Conservation (phyloP, 441 rosid species). For the Adansonia grandidieri region DNA sequence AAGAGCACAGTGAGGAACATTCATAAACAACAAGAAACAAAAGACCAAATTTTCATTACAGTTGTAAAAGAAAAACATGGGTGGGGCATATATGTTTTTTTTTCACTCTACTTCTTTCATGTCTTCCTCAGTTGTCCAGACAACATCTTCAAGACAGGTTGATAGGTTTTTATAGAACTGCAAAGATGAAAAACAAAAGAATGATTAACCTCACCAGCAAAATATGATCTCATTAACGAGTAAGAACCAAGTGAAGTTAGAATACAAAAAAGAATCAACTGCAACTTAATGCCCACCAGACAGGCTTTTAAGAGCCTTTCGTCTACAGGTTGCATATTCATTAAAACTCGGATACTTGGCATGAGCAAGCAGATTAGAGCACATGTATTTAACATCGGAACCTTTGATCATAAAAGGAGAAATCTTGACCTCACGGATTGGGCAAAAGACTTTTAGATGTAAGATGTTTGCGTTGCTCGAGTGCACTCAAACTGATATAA, state of each 20-base stretch:
- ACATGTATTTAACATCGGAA: not conserved
- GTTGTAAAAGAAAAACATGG: constrained; percentile 6
- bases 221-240: not conserved
- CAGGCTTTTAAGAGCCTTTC: not conserved
- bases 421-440: not conserved
- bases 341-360: not conserved
- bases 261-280: not conserved
- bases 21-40: constrained; percentile 5
- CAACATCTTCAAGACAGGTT: constrained; percentile 69
- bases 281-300: not conserved
- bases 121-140: constrained; percentile 89
- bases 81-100: too few species aligned
- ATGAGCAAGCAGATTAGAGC: not conserved
- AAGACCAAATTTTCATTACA: not conserved
- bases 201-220: not conserved
- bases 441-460: not conserved
- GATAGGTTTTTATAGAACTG: constrained; percentile 94
- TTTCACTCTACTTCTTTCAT: constrained; percentile 52
- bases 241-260: not conserved
- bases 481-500: not conserved
- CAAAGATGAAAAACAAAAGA: constrained; percentile 22
- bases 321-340: not conserved
- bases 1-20: constrained; percentile 23
- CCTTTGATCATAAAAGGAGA: not conserved
- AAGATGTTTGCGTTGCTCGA: not conserved